These are phyloP conservation scores for Rosa persica DNA, from an alignment of 306 rosid species.

Conservation along the genomic window DNA sequence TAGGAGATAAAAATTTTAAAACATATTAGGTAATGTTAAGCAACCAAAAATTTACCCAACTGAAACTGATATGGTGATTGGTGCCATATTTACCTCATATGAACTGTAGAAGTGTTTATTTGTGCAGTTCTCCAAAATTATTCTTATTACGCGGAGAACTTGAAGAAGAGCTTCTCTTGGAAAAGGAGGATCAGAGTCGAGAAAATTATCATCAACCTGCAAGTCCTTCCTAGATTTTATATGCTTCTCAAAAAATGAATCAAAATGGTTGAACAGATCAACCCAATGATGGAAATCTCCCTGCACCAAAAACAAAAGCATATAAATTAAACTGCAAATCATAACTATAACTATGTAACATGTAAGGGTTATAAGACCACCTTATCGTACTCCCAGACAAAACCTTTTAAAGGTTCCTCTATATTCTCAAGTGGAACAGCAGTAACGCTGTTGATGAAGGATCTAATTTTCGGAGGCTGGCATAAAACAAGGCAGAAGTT, in stretches of 20 bases:
- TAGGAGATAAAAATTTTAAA: background rate
- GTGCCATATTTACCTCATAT: slow-evolving; percentile 63
- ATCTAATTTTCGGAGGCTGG: slow-evolving; percentile 92
- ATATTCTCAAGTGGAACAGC: slow-evolving; percentile 84
- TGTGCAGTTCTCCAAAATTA: slow-evolving; percentile 92
- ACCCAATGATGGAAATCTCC: slow-evolving; percentile 99
- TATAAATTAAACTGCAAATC: slow-evolving; percentile 35
- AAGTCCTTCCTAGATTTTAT: slow-evolving; percentile 90
- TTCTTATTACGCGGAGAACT: slow-evolving; percentile 82
- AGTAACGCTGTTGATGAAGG: slow-evolving; percentile 71
- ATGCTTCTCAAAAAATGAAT: slow-evolving; percentile 94
- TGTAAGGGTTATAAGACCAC: slow-evolving; percentile 42
- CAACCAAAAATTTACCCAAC: background rate
- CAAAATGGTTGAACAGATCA: slow-evolving; percentile 93
- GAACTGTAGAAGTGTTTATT: slow-evolving; percentile 96
- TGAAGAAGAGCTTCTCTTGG: slow-evolving; percentile 92
- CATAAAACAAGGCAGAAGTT: slow-evolving; percentile 30
- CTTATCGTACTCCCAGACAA: slow-evolving; percentile 95
- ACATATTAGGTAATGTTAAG: slow-evolving; percentile 4
- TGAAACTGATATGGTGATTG: background rate
- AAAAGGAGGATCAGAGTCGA: slow-evolving; percentile 77
- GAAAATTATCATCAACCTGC: slow-evolving; percentile 74
- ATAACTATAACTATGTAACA: slow-evolving; percentile 20
- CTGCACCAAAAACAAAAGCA: slow-evolving; percentile 49
- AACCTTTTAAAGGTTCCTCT: slow-evolving; percentile 79